Conservation (phyloP, 2,329 filamentous ascomycete species). For the Talaromyces sp. region DNA sequence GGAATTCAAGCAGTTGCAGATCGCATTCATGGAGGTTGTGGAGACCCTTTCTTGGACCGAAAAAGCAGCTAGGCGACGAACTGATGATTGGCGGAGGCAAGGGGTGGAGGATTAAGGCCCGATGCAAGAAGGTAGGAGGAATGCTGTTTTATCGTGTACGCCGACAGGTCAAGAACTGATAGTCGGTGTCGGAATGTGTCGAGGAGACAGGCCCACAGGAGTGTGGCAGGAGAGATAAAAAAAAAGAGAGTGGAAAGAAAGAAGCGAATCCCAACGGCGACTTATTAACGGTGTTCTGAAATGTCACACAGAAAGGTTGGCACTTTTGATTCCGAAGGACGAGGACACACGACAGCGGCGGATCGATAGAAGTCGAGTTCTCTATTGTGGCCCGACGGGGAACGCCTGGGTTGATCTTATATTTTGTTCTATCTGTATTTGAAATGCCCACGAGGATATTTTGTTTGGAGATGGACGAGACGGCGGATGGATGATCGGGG, state of each 20-base stretch:
- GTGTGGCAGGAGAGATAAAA: constrained; percentile 13
- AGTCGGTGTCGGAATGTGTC: constrained; percentile 14
- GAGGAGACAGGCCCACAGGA: constrained; percentile 8
- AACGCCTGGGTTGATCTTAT: neutral
- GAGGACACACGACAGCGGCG: neutral
- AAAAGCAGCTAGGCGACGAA: constrained; percentile 27
- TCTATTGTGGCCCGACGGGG: neutral
- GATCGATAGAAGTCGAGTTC: neutral
- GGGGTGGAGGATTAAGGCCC: constrained; percentile 23
- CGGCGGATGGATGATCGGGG: neutral
- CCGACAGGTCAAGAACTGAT: constrained; percentile 27
- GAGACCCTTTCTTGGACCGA: constrained; percentile 18
- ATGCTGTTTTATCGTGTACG: constrained; percentile 30
- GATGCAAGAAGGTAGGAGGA: constrained; percentile 25
- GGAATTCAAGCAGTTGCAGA: constrained; percentile 37
- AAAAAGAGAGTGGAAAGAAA: constrained; percentile 18
- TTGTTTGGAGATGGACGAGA: neutral
- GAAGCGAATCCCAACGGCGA: constrained; percentile 17
- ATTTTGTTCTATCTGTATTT: neutral
- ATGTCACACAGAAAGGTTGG: constrained; percentile 15
- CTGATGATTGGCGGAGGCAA: constrained; percentile 34
- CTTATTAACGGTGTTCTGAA: constrained; percentile 1
- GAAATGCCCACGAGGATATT: neutral
- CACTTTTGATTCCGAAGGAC: neutral
- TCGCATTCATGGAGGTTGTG: constrained; percentile 36